Conservation (phyloP, 2,329 filamentous ascomycete species). For the Monilinia laxa region DNA sequence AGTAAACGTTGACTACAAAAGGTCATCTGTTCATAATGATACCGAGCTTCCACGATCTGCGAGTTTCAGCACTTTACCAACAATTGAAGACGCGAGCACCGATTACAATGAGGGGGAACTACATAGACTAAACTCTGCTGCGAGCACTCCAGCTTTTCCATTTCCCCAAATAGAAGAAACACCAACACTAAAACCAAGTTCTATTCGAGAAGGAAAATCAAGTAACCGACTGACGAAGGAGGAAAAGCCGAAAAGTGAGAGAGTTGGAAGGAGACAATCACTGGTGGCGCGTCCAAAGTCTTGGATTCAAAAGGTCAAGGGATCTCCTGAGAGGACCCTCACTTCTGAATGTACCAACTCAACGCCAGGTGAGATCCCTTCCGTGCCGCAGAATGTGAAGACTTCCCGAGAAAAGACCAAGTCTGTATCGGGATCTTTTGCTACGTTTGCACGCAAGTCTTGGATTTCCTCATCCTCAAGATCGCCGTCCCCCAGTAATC, state of each 20-base stretch:
- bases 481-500: slow-evolving; percentile 47
- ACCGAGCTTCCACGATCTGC: slow-evolving; percentile 52
- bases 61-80: slow-evolving; percentile 57
- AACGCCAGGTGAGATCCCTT: slow-evolving; percentile 42
- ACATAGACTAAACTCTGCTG: slow-evolving; percentile 26
- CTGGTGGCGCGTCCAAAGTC: slow-evolving; percentile 41
- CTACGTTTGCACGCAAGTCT: slow-evolving; percentile 51
- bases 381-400: slow-evolving; percentile 35
- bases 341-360: slow-evolving; percentile 27
- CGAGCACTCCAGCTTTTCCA: slow-evolving; percentile 26
- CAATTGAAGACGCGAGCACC: slow-evolving; percentile 33
- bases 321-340: slow-evolving; percentile 36
- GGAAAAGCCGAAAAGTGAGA: slow-evolving; percentile 34
- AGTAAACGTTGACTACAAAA: slow-evolving; percentile 35
- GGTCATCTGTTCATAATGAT: slow-evolving; percentile 25
- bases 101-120: slow-evolving; percentile 30
- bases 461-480: slow-evolving; percentile 48
- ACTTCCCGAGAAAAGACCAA: slow-evolving; percentile 43
- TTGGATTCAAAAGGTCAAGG: slow-evolving; percentile 40
- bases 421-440: slow-evolving; percentile 51
- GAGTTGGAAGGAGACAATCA: slow-evolving; percentile 39
- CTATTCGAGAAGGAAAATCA: slow-evolving; percentile 27
- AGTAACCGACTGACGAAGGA: slow-evolving; percentile 33
- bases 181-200: slow-evolving; percentile 24
- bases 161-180: slow-evolving; percentile 9